These are phyloP conservation scores for Trichoderma brevicompactum DNA, from an alignment of 2,329 filamentous ascomycete species.

Conservation along the genomic window DNA sequence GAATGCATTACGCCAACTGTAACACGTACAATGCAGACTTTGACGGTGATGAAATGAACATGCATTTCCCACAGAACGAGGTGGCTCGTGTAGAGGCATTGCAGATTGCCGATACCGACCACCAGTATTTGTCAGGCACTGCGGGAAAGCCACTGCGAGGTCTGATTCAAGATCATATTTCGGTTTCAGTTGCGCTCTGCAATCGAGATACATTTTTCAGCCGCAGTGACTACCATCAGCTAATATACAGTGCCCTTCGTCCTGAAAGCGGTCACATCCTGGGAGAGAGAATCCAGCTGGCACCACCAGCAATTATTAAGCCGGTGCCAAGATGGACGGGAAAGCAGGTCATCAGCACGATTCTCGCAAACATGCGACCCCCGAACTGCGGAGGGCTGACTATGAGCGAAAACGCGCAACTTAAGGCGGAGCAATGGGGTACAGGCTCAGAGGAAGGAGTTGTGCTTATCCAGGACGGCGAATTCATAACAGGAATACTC, in stretches of 20 bases:
- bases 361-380: constrained; percentile 90
- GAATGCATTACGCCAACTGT: constrained; percentile 99
- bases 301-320: constrained; percentile 81
- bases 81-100: constrained; percentile 90
- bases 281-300: constrained; percentile 77
- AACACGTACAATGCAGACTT: constrained; percentile 99
- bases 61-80: constrained; percentile 99
- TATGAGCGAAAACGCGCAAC: constrained; percentile 77
- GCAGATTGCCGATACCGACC: constrained; percentile 92
- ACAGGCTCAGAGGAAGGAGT: constrained; percentile 70
- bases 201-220: constrained; percentile 91
- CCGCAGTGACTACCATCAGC: constrained; percentile 84
- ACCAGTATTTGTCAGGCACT: constrained; percentile 94
- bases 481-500: constrained; percentile 86
- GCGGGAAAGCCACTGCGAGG: constrained; percentile 92
- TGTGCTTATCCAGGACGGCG: constrained; percentile 84
- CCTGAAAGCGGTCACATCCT: constrained; percentile 90
- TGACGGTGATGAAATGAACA: constrained; percentile 99
- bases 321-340: constrained; percentile 87
- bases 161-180: constrained; percentile 98
- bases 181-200: constrained; percentile 88
- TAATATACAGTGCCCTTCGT: constrained; percentile 88
- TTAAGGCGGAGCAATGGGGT: constrained; percentile 81
- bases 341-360: constrained; percentile 92
- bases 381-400: constrained; percentile 74